Evolutionary conservation across 495 filamentous ascomycete species (phyloP), one percentile per base, ranked within the genome.

Genomic region (Hypoxylon perforatum): DNA sequence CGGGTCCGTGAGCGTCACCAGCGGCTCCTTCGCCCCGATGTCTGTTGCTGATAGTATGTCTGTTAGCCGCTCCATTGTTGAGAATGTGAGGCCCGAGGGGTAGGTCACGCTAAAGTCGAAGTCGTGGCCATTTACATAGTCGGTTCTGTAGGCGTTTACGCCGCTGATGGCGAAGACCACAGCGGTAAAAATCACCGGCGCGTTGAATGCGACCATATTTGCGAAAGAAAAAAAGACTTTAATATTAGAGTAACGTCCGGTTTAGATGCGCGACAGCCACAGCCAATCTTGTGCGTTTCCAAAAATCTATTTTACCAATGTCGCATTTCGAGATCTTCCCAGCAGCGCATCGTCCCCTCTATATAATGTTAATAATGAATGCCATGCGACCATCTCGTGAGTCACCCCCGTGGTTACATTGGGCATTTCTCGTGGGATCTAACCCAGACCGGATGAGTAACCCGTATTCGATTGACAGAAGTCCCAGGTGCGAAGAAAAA

Each of bases 41-140:
- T 50, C 51, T 1, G 42, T 5, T 0, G 51, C 30, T 1, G 51
- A 4, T 0, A 63, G 42, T 5, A 57, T 17, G 12, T 48, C 52
- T 6, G 12, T 50, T 5, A 51, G 60, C 21, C 51, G 61, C 1
- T 44, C 17, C 1, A 39, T 18, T 3, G 54, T 51, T 8, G 55
- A 54, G 15, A 65, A 4, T 10, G 46, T 25, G 1, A 65, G 48
- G 8, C 62, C 55, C 1, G 62, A 59, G 6, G 23, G 9, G 38
- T 65, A 65, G n/a, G 41, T 39, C 2, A 28, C 54, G 6, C 4
- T 42, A 41, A 66, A 66, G 33, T 60, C 63, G 49, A 66, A 66
- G 63, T 66, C 63, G 23, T 60, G 48, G 19, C 63, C 63, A 3
- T n/a, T 46, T 25, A 58, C 4, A 18, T 28, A 28, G 25, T 7